A percentile compares a stretch with the other conserved stretches of the same genome.
phyloP scores from a whole-genome alignment of 1,139 yeast genomes.

The Pichia cactophila region DNA sequence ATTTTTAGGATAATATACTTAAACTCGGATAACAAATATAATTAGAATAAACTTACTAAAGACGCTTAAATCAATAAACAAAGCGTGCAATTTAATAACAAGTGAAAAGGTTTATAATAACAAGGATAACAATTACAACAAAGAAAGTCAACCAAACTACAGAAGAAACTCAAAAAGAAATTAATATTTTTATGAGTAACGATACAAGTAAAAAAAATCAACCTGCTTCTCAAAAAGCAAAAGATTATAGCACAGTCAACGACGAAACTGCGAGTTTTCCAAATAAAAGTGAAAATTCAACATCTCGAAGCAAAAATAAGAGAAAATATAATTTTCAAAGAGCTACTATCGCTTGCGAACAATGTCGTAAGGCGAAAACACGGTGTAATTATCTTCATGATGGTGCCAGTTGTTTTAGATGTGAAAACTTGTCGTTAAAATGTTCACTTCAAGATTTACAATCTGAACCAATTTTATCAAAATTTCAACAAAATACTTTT shows the following conservation, averaged over 20 bases:
- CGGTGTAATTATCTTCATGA: conserved; percentile 20
- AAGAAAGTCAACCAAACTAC: not conserved
- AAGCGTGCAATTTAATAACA: too few relatives aligned
- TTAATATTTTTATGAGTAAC: not conserved
- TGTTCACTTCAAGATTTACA: conserved; percentile 17
- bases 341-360: conserved; percentile 21
- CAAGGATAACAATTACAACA: not conserved
- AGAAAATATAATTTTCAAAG: conserved; percentile 19
- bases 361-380: conserved; percentile 23
- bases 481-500: conserved; percentile 11
- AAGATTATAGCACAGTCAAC: not conserved
- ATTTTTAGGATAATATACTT: not conserved
- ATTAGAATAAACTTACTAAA: not conserved
- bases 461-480: conserved; percentile 6
- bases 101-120: not conserved
- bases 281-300: not conserved
- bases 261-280: not conserved
- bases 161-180: not conserved
- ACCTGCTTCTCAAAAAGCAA: not conserved
- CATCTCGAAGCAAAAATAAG: conserved; percentile 1
- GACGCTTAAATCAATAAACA: not conserved
- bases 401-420: conserved; percentile 22
- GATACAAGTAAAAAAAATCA: not conserved
- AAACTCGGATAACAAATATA: not conserved
- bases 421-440: conserved; percentile 19